phyloP scores from a whole-genome alignment of 2,329 filamentous ascomycete genomes.

The Fusarium sacchari region DNA sequence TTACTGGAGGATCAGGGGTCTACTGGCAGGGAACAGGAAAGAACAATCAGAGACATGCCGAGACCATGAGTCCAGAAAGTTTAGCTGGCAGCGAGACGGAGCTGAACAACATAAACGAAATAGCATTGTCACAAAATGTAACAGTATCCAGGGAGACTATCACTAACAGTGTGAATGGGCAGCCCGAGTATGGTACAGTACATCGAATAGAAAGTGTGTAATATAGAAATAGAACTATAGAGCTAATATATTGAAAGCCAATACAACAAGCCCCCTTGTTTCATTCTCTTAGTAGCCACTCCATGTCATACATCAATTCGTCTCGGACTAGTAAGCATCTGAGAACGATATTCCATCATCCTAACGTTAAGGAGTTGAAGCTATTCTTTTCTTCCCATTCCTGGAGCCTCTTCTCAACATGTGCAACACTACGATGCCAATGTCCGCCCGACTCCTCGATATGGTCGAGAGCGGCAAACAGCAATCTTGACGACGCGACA shows the following conservation, averaged over 20 bases:
- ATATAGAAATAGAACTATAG: too few species aligned
- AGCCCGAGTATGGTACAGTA: too few species aligned
- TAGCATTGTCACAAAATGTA: too few species aligned
- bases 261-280: too few species aligned
- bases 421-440: background rate
- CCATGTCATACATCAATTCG: too few species aligned
- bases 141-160: too few species aligned
- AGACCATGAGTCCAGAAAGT: rapidly evolving
- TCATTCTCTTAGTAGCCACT: too few species aligned
- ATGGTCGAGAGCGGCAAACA: background rate
- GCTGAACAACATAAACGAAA: background rate
- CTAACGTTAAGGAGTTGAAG: rapidly evolving
- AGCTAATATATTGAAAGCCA: too few species aligned
- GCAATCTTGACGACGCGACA: rapidly evolving
- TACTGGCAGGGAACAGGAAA: background rate
- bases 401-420: background rate
- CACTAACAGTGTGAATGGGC: too few species aligned
- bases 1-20: background rate
- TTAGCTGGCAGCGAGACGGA: background rate
- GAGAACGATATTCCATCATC: background rate
- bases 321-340: too few species aligned
- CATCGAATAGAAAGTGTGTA: too few species aligned
- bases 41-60: background rate
- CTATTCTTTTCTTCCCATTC: background rate
- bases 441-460: background rate